A percentile compares a stretch with the other conserved stretches of the same genome.
Conservation (phyloP, 2,329 filamentous ascomycete genomes). For the Lachnum nothofagi region DNA sequence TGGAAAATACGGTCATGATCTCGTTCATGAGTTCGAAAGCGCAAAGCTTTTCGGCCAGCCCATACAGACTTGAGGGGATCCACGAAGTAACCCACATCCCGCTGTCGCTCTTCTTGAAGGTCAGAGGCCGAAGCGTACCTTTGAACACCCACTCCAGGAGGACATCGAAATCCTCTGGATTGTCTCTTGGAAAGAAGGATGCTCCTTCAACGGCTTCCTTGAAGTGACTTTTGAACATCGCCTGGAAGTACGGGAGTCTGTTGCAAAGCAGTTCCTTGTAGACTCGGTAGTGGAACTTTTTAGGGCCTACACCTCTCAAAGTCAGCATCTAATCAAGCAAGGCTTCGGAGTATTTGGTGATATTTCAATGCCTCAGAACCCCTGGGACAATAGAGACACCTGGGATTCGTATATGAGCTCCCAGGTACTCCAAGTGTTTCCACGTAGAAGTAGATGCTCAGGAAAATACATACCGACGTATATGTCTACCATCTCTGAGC, state of each 20-base stretch:
- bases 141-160: constrained; percentile 8
- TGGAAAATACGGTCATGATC: no score
- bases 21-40: constrained; percentile 6
- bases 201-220: constrained; percentile 1
- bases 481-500: no score
- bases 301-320: constrained; percentile 13
- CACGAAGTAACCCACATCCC: background rate
- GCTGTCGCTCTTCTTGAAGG: background rate
- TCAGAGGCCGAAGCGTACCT: background rate
- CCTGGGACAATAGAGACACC: no score
- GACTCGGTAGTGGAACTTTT: constrained; percentile 1
- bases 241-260: constrained; percentile 13
- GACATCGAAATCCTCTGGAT: constrained; percentile 8
- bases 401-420: no score
- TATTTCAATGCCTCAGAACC: no score
- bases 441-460: no score
- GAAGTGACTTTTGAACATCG: constrained; percentile 17
- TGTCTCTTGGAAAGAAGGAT: constrained; percentile 9
- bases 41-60: constrained; percentile 7
- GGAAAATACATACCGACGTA: no score
- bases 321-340: no score
- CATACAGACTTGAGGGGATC: constrained; percentile 1
- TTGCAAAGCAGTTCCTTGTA: constrained; percentile 10
- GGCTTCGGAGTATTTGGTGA: no score
- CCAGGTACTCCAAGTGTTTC: no score